Evolutionary conservation across 2,329 filamentous ascomycete genomes (phyloP).

Genomic region (Blastomyces percursus): DNA sequence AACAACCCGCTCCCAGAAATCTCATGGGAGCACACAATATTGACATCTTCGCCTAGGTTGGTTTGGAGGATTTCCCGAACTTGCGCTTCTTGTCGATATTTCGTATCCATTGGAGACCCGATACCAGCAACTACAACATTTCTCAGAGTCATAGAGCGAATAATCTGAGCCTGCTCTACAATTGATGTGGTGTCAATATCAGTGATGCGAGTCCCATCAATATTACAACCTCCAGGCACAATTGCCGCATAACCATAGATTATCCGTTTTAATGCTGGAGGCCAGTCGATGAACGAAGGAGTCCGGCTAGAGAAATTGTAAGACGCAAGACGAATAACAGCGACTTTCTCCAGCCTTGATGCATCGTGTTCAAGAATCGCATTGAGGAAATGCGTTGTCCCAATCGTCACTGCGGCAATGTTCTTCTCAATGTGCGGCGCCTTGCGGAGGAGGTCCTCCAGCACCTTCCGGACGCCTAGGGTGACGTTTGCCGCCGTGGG

Average conservation of each 20-base stretch:
- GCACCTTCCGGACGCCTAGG: conserved; percentile 39
- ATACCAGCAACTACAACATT: conserved; percentile 9
- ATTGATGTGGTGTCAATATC: conserved; percentile 5
- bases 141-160: conserved; percentile 5
- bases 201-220: conserved; percentile 7
- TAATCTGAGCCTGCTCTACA: conserved; percentile 1
- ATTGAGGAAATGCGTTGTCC: conserved; percentile 42
- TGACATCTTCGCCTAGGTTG: conserved; percentile 6
- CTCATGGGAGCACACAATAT: conserved; percentile 8
- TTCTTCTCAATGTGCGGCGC: conserved; percentile 29
- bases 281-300: conserved; percentile 40
- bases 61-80: conserved; percentile 4
- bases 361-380: conserved; percentile 40
- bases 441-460: conserved; percentile 33
- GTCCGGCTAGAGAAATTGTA: conserved; percentile 17
- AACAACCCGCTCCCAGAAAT: conserved; percentile 32
- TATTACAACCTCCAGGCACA: conserved; percentile 9
- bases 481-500: conserved; percentile 43
- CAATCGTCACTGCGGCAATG: conserved; percentile 41
- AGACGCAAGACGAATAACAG: conserved; percentile 32
- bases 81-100: conserved; percentile 7
- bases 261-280: conserved; percentile 24
- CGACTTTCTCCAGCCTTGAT: conserved; percentile 35
- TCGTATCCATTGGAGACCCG: conserved; percentile 10
- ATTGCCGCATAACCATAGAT: conserved; percentile 8